Base-by-base conservation (phyloP, 805 yeast genomes). In the Cyberlindnera saturnus region DNA sequence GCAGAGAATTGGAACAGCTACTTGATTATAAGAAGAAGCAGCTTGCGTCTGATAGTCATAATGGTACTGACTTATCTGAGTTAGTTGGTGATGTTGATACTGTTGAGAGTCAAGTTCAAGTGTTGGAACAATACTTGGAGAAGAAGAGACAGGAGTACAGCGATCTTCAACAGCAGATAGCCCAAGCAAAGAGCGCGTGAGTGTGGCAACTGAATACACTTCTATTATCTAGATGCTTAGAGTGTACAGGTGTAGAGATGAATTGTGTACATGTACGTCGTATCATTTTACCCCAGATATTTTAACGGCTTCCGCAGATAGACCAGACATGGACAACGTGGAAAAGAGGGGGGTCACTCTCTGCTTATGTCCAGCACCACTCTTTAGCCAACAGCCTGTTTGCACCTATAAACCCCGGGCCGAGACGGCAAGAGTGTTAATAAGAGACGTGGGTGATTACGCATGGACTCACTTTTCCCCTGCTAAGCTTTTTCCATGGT, bases 1-100 rank as follows among this genome's bases (percentile, higher is more conserved):
- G 74, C 45, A 68, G 77, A 42, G 98, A 93, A 63, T 75, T 83
- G 48, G 95, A 88, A 65, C 91, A 86, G 54, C 67, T 93, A 51
- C 73, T 89, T 47, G 82, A 79, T 51, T 90, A 84, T 62, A 90
- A 87, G 62, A 81, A 84, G 60, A 65, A 69, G 19, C 79, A 79
- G 62, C 68, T 82, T 40, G 58, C 63, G 6, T 64, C 66, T 39
- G 57, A 68, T 13, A 56, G 68, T 30, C 59, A 48, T 34, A 31
- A 45, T 10, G 45, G 46, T 8, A 43, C 53, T 10, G 61, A 77
- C 55, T 61, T 78, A 38, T 69, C 69, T 28, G 81, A 76, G 20
- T 71, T 86, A 11, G 71, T 72, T 32, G 68, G 70, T 55, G 90
- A 85, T 53, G 69, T 86, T 42, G 81, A 77, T 17, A 74, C 76